Percentiles rank a stretch among this genome's conserved stretches.
phyloP scores from a whole-genome alignment of 2,329 filamentous ascomycete genomes.

The Polychaeton citri region DNA sequence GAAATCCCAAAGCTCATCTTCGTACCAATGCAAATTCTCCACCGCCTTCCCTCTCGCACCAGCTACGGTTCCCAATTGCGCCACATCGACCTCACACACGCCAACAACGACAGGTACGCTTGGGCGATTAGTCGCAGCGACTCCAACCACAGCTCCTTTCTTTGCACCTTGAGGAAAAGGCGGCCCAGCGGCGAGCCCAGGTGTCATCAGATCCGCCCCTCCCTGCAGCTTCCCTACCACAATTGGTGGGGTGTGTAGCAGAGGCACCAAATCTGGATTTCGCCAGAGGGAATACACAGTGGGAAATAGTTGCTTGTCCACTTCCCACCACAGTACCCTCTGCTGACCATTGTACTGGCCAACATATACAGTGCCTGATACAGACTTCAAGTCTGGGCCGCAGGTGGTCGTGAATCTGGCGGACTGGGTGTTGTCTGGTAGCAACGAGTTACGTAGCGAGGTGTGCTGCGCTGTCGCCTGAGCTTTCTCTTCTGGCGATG shows the following conservation, averaged over 20 bases:
- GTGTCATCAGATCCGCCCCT: slow-evolving; percentile 57
- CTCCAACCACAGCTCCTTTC: slow-evolving; percentile 48
- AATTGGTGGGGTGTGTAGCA: slow-evolving; percentile 50
- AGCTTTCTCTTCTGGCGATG: slow-evolving; percentile 28
- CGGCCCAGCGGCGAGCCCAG: slow-evolving; percentile 50
- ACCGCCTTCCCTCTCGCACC: slow-evolving; percentile 53
- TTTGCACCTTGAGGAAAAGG: slow-evolving; percentile 48
- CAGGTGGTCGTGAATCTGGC: slow-evolving; percentile 53
- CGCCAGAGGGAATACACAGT: slow-evolving; percentile 54
- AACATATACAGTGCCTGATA: slow-evolving; percentile 52
- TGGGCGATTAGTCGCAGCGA: slow-evolving; percentile 45
- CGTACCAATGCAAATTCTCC: slow-evolving; percentile 52
- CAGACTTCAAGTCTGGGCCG: slow-evolving; percentile 46
- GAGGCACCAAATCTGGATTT: slow-evolving; percentile 45
- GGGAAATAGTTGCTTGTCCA: slow-evolving; percentile 42
- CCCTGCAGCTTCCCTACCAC: slow-evolving; percentile 50
- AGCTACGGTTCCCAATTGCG: slow-evolving; percentile 39
- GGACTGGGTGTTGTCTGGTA: slow-evolving; percentile 50
- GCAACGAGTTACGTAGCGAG: slow-evolving; percentile 42
- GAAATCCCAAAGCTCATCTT: slow-evolving; percentile 57
- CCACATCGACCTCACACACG: slow-evolving; percentile 50
- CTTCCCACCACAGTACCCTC: slow-evolving; percentile 51
- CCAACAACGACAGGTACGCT: slow-evolving; percentile 52
- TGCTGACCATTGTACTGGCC: slow-evolving; percentile 45
- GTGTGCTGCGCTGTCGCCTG: slow-evolving; percentile 33